Evolutionary conservation across 2,329 filamentous ascomycete genomes (phyloP), one percentile per base, ranked within the genome.

Genomic region (Pestalotiopsis fici): DNA sequence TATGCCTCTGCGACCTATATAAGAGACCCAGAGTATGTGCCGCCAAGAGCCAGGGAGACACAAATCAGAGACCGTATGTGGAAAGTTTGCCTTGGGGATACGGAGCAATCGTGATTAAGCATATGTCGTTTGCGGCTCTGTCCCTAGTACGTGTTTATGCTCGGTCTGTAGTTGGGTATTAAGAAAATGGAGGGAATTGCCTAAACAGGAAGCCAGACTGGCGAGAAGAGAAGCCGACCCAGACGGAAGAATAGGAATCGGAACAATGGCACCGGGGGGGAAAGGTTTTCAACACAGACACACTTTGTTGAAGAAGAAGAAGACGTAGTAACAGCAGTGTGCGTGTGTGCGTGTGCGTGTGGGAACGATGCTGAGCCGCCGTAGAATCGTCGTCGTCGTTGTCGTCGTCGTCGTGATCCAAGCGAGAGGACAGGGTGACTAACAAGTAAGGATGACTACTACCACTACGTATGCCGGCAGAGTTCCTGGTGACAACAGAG

Each of bases 171-270:
- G 43, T 55, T 64, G 35, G 28, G 37, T 35, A 25, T 54, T 27
- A 54, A 31, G 39, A 59, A 35, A 62, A 69, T 23, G 64, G 63
- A 63, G 66, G 68, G 57, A 70, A 68, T 72, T 75, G 70, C 71
- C 68, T 70, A 73, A 74, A 73, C 65, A 68, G 71, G 72, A 74
- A 76, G 69, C 70, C 69, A 67, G 70, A 72, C 47, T 23, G 35
- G 11, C 28, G 13, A 64, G 39, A 54, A 55, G 47, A 25, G 31
- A 63, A 50, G 60, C 7, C 21, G 39, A n/a, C 15, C 43, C 25
- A 55, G 47, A 35, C 7, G 13, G 27, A 31, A n/a, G 23, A 31
- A 25, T 9, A n/a, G 23, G 21, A 39, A 18, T 56, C 23, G 23
- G 50, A 56, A 43, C 47, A 50, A n/a, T 50, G 43, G 43, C 18